Evolutionary conservation across 345 rosid genomes (phyloP).

Genomic region (Citrus unshiu): DNA sequence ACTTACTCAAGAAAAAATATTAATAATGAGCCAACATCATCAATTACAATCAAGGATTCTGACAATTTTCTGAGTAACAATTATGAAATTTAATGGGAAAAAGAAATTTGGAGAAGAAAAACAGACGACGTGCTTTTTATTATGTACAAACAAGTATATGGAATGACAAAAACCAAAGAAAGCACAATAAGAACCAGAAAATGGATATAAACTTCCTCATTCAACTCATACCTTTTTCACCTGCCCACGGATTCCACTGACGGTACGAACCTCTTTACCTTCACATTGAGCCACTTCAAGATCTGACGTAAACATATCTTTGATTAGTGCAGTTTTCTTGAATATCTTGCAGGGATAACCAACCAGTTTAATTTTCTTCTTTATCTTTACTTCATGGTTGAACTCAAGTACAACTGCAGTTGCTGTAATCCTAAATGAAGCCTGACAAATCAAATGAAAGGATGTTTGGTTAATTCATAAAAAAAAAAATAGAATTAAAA

Average conservation of each 20-base stretch:
- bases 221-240: conserved; percentile 67
- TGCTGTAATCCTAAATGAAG: conserved; percentile 80
- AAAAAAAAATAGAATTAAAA: background rate
- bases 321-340: conserved; percentile 87
- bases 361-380: conserved; percentile 82
- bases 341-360: conserved; percentile 88
- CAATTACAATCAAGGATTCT: background rate
- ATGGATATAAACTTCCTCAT: background rate
- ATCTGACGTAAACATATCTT: conserved; percentile 93
- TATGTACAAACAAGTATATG: background rate
- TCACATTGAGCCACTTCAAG: conserved; percentile 86
- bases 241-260: conserved; percentile 92
- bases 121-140: background rate
- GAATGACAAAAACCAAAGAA: background rate
- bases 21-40: background rate
- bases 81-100: background rate
- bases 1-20: background rate
- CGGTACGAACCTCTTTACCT: conserved; percentile 81
- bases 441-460: conserved; percentile 42
- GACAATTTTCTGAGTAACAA: background rate
- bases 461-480: conserved; percentile 11
- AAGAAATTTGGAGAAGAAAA: background rate
- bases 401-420: conserved; percentile 71
- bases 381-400: conserved; percentile 73
- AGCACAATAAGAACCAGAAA: background rate